Conservation (phyloP, 2,329 filamentous ascomycete genomes). For the Diplodia sapinea region DNA sequence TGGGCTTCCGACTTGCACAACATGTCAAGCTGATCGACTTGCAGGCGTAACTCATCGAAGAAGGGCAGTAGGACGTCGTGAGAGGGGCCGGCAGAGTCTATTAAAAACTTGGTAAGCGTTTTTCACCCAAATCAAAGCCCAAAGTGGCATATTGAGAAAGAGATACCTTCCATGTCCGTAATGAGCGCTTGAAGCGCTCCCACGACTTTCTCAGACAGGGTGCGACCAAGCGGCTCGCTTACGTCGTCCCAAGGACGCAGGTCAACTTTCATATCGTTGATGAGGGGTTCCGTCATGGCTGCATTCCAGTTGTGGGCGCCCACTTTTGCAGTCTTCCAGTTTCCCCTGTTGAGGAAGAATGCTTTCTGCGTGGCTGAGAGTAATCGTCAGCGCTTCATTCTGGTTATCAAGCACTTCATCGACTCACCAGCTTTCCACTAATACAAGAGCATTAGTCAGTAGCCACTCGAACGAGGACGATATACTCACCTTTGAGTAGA, state of each 20-base stretch:
- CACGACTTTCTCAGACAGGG: not conserved
- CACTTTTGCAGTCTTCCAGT: slow-evolving; percentile 9
- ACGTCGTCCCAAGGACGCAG: slow-evolving; percentile 10
- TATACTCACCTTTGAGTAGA: not conserved
- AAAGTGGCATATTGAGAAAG: too few species aligned
- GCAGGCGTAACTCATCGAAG: slow-evolving; percentile 31
- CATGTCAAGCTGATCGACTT: slow-evolving; percentile 16
- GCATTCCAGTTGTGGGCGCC: slow-evolving; percentile 26
- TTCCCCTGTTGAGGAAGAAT: slow-evolving; percentile 6
- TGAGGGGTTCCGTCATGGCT: slow-evolving; percentile 13
- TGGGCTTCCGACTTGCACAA: slow-evolving; percentile 15
- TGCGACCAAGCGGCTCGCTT: not conserved
- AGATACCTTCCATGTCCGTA: not conserved
- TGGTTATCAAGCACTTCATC: not conserved
- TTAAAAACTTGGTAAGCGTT: not conserved
- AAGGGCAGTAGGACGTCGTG: not conserved
- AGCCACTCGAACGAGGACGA: not conserved
- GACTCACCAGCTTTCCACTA: not conserved
- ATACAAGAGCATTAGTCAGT: not conserved
- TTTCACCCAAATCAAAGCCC: not conserved
- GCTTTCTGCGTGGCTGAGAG: not conserved
- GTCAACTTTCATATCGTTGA: slow-evolving; percentile 4
- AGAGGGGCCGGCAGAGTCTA: not conserved
- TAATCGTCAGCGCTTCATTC: not conserved
- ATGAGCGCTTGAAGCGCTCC: not conserved